phyloP scores from a whole-genome alignment of 148 eudicot genomes.

The Amaranthus cruentus region DNA sequence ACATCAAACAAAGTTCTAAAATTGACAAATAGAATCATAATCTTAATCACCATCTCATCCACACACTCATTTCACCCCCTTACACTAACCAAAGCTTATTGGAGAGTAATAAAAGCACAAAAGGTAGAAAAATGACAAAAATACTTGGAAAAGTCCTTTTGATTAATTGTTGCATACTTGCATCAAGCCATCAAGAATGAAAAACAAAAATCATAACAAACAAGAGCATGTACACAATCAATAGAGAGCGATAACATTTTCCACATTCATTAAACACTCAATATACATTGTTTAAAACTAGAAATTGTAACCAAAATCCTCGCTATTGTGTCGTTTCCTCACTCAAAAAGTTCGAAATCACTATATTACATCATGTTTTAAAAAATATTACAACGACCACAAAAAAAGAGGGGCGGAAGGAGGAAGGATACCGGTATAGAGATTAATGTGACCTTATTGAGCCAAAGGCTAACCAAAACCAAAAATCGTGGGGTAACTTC shows the following conservation, averaged over 20 bases:
- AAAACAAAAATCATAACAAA: background rate
- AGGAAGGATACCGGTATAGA: background rate
- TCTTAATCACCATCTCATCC: no score
- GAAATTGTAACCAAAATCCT: slow-evolving; percentile 20
- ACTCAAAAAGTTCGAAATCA: slow-evolving; percentile 17
- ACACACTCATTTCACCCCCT: no score
- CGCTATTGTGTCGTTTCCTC: slow-evolving; percentile 20
- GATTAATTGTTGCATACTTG: no score
- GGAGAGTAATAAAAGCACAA: no score
- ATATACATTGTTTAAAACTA: slow-evolving; percentile 17
- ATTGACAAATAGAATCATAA: no score
- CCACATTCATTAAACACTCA: slow-evolving; percentile 13
- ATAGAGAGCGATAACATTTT: slow-evolving; percentile 10
- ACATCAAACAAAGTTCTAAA: no score
- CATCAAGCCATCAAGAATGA: no score
- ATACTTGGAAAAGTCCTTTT: no score
- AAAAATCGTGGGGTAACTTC: slow-evolving; percentile 25
- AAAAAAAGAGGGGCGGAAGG: background rate
- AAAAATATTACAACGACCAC: background rate
- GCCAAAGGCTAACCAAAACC: slow-evolving; percentile 23
- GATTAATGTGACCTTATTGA: slow-evolving; percentile 25
- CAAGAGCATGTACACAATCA: slow-evolving; percentile 8
- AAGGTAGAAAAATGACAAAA: no score
- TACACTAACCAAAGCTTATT: no score
- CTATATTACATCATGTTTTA: slow-evolving; percentile 39